These are phyloP conservation scores for Lentinula aciculospora DNA, from an alignment of 768 basidiomycete species.

Conservation along the genomic window DNA sequence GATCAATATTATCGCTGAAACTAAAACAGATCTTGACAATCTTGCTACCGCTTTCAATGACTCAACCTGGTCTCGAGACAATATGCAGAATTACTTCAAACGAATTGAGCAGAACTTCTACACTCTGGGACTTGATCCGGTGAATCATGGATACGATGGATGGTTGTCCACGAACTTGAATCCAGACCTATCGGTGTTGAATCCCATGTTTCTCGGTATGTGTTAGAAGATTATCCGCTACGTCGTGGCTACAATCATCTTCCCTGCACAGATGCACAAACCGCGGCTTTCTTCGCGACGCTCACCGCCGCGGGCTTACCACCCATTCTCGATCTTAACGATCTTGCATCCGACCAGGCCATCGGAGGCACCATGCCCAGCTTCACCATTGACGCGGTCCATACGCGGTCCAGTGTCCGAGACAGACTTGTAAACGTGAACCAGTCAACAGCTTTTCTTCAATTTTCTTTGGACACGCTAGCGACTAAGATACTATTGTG, in stretches of 20 bases:
- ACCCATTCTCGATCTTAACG: conserved; percentile 20
- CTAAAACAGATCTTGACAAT: conserved; percentile 20
- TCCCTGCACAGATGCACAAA: conserved; percentile 20
- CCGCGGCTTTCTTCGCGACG: conserved; percentile 15
- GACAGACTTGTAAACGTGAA: conserved; percentile 16
- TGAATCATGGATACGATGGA: conserved; percentile 24
- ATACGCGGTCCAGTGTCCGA: conserved; percentile 20
- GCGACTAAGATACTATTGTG: conserved; percentile 15
- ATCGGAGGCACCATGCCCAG: conserved; percentile 15
- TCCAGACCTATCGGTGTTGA: conserved; percentile 13
- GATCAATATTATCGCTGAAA: conserved; percentile 22
- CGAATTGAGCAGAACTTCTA: conserved; percentile 21
- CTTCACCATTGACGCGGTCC: conserved; percentile 19
- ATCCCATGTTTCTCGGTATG: conserved; percentile 19
- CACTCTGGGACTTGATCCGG: conserved; percentile 8
- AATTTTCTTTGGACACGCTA: conserved; percentile 19
- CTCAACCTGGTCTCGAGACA: conserved; percentile 20
- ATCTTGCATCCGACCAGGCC: conserved; percentile 13
- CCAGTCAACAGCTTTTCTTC: conserved; percentile 11
- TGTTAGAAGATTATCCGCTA: not conserved
- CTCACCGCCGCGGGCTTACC: conserved; percentile 12
- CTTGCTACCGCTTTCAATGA: conserved; percentile 21
- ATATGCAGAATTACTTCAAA: conserved; percentile 25
- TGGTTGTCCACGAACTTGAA: conserved; percentile 24
- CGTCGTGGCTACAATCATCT: not conserved